Conservation (phyloP, 2,329 filamentous ascomycete species). For the Aureobasidium melanogenum region DNA sequence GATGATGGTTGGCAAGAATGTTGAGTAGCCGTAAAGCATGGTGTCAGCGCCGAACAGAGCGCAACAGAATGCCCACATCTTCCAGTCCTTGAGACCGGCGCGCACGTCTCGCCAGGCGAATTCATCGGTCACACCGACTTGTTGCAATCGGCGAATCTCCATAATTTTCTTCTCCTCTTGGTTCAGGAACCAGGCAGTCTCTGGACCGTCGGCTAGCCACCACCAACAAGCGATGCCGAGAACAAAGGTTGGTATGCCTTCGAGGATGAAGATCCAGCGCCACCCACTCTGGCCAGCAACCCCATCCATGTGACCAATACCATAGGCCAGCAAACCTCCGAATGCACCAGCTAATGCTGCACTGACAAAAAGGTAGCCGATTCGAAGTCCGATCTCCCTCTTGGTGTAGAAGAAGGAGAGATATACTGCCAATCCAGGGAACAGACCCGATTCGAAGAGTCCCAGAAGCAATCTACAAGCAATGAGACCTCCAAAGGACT, state of each 20-base stretch:
- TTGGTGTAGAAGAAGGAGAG: conserved; percentile 71
- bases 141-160: conserved; percentile 23
- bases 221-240: conserved; percentile 47
- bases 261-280: conserved; percentile 61
- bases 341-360: conserved; percentile 63
- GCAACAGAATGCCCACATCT: conserved; percentile 22
- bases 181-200: conserved; percentile 53
- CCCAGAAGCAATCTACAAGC: conserved; percentile 62
- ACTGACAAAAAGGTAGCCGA: conserved; percentile 64
- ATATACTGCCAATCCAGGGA: conserved; percentile 57
- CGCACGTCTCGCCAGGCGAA: conserved; percentile 56
- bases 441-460: conserved; percentile 60
- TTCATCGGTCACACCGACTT: conserved; percentile 23
- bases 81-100: conserved; percentile 64
- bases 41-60: conserved; percentile 65
- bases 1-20: conserved; percentile 73
- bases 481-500: conserved; percentile 56
- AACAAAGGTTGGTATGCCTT: conserved; percentile 43
- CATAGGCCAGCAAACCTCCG: conserved; percentile 65
- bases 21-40: conserved; percentile 71
- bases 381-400: conserved; percentile 61
- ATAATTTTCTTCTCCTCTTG: conserved; percentile 50
- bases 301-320: conserved; percentile 65
- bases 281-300: conserved; percentile 56
- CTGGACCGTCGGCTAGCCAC: conserved; percentile 57